phyloP scores from a whole-genome alignment of 1,139 yeast genomes.

The Saccharomyces hybrid region DNA sequence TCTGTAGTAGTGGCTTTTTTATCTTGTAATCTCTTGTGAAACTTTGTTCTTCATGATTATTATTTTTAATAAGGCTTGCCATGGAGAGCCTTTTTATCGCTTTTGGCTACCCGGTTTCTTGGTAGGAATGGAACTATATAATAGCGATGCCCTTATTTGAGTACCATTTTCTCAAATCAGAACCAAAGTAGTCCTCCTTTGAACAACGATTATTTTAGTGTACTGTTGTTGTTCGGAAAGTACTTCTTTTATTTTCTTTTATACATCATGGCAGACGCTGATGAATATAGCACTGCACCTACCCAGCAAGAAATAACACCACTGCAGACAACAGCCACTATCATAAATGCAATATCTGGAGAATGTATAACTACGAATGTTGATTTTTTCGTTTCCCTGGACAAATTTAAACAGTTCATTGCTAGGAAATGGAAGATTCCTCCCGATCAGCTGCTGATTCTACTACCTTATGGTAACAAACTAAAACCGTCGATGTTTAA shows the following conservation, averaged over 20 bases:
- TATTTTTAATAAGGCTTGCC: neutral
- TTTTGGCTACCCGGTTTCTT: constrained; percentile 1
- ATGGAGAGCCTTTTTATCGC: neutral
- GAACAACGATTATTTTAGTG: neutral
- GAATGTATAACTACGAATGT: constrained; percentile 29
- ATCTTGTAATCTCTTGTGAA: neutral
- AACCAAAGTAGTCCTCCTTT: neutral
- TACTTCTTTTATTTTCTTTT: neutral
- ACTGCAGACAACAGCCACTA: constrained; percentile 19
- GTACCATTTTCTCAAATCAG: neutral
- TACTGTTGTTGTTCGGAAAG: neutral
- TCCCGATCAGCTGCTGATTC: constrained; percentile 45
- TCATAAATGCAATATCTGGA: constrained; percentile 41
- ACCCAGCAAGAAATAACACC: neutral
- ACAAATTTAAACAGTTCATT: constrained; percentile 42
- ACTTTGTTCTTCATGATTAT: neutral
- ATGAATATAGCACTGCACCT: neutral
- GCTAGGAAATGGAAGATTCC: constrained; percentile 38
- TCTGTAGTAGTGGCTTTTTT: neutral
- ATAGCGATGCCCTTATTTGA: neutral
- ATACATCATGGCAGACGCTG: neutral
- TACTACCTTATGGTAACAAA: constrained; percentile 59
- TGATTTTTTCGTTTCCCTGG: constrained; percentile 35
- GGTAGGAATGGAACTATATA: neutral
- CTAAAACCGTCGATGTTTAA: constrained; percentile 40